Percentiles rank a stretch among this genome's conserved stretches.
Evolutionary conservation across 306 rosid species (phyloP).

Genomic region (Vigna nakashimae): DNA sequence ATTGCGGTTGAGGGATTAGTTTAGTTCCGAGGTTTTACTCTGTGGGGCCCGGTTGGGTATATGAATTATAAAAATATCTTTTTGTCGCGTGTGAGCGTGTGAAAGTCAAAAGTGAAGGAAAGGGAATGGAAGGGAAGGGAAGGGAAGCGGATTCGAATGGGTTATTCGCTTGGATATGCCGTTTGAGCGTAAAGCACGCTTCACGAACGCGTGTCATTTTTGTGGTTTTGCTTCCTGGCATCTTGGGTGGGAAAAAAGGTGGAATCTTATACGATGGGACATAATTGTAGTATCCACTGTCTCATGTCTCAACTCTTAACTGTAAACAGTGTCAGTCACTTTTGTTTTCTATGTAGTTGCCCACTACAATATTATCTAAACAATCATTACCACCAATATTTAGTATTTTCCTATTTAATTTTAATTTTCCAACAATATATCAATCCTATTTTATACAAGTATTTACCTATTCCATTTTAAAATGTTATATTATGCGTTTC

Average conservation of each 20-base stretch:
- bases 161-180: constrained; percentile 55
- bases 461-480: not conserved
- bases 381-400: not conserved
- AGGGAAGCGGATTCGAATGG: constrained; percentile 45
- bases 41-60: constrained; percentile 40
- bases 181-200: constrained; percentile 42
- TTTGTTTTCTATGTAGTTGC: too few relatives aligned
- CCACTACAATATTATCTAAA: not conserved
- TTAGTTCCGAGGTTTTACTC: constrained; percentile 34
- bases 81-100: constrained; percentile 41
- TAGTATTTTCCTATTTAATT: not conserved
- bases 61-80: constrained; percentile 39
- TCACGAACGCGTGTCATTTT: constrained; percentile 38
- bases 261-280: constrained; percentile 43
- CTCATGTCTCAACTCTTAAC: not conserved
- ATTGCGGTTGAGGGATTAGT: constrained; percentile 38
- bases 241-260: constrained; percentile 22
- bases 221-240: constrained; percentile 27
- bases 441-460: not conserved
- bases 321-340: constrained; percentile 9
- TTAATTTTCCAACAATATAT: not conserved
- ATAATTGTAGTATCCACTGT: constrained; percentile 12
- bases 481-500: not conserved
- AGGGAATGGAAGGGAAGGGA: constrained; percentile 4
- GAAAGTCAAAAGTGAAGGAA: constrained; percentile 46